Evolutionary conservation across 805 yeast species (phyloP), one percentile per base, ranked within the genome.

Genomic region (Starmerella ratchasimensis): DNA sequence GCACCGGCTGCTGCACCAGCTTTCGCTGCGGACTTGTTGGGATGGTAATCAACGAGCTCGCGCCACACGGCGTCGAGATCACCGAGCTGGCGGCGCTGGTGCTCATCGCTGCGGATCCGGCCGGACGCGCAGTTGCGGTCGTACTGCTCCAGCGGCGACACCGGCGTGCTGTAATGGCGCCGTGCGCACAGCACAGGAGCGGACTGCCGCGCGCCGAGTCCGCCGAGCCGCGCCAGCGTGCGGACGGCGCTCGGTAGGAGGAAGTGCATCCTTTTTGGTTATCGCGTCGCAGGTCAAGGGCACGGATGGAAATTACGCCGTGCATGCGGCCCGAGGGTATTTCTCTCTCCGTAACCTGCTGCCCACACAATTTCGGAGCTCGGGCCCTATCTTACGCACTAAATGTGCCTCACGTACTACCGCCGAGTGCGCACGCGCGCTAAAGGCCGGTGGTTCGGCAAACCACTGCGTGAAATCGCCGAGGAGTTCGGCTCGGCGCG

Each of bases 1-100:
- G 26, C 16, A 8, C 34, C 28, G 4, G 10, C 20, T n/a, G n/a
- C n/a, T n/a, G n/a, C n/a, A n/a, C n/a, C n/a, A 11, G 21, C 28
- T 6, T 27, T 36, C 11, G n/a, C 8, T 41, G 64, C 64, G 1
- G 57, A 0, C 86, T 84, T 24, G 65, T 76, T 72, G 9, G 59
- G 54, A 7, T 52, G 46, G 54, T 86, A 88, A 0, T 51, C 41
- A 4, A 44, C 47, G 36, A 88, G 62, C 4, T 66, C 62, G 4
- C 59, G 52, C 54, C 83, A 80, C 14, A 88, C 63, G 1, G 60
- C 55, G 15, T 79, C 71, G 41, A 88, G 60, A 11, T 68, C 69
- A 14, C 69, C 56, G 28, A 88, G 71, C 39, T 83, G 78, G 22
- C 71, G 69, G 28, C 94, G 65, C 59, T 88, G 97, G 56, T 77